Percentiles rank a stretch among this genome's conserved stretches.
Evolutionary conservation across 1,284 basidiomycete species (phyloP).

Genomic region (Cutaneotrichosporon arboriforme): DNA sequence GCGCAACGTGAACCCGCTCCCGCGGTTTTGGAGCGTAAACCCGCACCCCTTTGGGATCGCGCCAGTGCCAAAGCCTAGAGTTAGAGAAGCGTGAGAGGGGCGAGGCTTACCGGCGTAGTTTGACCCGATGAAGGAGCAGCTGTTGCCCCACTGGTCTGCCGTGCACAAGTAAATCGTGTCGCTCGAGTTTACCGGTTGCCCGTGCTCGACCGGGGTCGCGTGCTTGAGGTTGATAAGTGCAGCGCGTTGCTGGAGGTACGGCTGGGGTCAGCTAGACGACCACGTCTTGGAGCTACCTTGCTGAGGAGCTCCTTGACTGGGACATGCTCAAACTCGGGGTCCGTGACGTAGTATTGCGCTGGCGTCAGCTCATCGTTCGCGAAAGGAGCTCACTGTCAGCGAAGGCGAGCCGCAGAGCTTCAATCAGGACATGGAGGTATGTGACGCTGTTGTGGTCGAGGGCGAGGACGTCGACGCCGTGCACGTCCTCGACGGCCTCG

Average conservation of each 20-base stretch:
- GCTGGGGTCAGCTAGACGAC: constrained; percentile 47
- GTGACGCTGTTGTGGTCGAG: constrained; percentile 81
- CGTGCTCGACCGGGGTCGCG: constrained; percentile 64
- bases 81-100: background rate
- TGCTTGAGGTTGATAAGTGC: constrained; percentile 66
- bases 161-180: constrained; percentile 94
- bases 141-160: constrained; percentile 83
- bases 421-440: constrained; percentile 83
- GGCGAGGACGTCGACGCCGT: constrained; percentile 63
- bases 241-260: constrained; percentile 76
- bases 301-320: constrained; percentile 73
- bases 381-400: constrained; percentile 20
- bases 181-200: constrained; percentile 53
- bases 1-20: constrained; percentile 71
- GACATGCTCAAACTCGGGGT: constrained; percentile 68
- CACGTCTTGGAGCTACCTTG: constrained; percentile 54
- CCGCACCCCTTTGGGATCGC: constrained; percentile 89
- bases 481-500: constrained; percentile 72
- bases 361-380: background rate
- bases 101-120: constrained; percentile 75
- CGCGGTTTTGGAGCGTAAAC: constrained; percentile 92
- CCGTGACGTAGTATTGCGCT: constrained; percentile 76
- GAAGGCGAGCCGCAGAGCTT: constrained; percentile 50
- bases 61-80: constrained; percentile 52
- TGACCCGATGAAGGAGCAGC: constrained; percentile 74